Conservation (phyloP, 2,329 filamentous ascomycete genomes). For the Colletotrichum theobromicola region DNA sequence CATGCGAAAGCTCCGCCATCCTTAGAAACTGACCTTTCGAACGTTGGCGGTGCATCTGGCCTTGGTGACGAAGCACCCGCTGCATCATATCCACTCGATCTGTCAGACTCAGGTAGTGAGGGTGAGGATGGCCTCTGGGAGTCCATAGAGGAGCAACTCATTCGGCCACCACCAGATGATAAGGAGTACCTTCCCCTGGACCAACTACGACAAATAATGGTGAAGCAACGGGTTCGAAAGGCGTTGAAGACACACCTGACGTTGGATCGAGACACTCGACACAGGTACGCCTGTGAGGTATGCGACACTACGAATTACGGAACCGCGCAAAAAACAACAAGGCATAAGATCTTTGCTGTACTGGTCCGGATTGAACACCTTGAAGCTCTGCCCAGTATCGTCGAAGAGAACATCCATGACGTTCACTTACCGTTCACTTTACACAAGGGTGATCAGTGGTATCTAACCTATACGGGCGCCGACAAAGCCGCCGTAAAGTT, state of each 20-base stretch:
- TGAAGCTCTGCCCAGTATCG: not conserved
- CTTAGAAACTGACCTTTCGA: not conserved
- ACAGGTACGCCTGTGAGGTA: not conserved
- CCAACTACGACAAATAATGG: not conserved
- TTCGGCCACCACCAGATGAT: not conserved
- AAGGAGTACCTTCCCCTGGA: not conserved
- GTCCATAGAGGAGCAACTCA: not conserved
- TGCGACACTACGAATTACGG: not conserved
- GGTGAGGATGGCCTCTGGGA: not conserved
- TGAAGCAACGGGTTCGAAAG: not conserved
- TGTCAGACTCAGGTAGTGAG: not conserved
- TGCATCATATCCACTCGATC: not conserved
- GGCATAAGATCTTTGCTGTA: not conserved
- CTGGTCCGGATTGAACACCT: not conserved
- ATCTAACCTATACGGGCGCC: not conserved
- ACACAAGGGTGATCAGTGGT: not conserved
- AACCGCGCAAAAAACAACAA: not conserved
- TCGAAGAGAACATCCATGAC: not conserved
- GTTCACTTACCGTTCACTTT: not conserved
- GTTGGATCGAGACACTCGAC: not conserved
- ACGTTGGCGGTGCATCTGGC: not conserved
- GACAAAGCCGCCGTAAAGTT: not conserved
- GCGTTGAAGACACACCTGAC: not conserved
- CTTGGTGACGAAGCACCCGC: not conserved
- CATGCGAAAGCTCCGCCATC: not conserved